These are phyloP conservation scores for Samsoniella hepiali DNA, from an alignment of 2,329 filamentous ascomycete genomes.

Conservation along the genomic window DNA sequence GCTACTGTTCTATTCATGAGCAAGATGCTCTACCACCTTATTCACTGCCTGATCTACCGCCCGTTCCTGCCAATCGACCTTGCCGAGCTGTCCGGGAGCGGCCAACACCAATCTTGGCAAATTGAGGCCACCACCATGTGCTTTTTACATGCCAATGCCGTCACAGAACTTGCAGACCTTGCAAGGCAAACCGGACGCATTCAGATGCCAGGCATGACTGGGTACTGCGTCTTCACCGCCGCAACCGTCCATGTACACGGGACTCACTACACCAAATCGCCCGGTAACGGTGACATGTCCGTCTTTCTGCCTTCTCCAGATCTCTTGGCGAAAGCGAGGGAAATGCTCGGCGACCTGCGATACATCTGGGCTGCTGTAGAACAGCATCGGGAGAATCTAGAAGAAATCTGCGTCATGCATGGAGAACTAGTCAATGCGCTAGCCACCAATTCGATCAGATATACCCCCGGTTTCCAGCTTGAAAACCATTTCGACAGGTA, in stretches of 20 bases:
- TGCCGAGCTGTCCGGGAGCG: constrained; percentile 72
- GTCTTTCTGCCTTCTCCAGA: constrained; percentile 62
- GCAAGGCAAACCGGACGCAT: constrained; percentile 70
- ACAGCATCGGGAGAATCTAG: constrained; percentile 75
- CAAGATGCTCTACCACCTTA: constrained; percentile 82
- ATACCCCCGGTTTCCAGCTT: constrained; percentile 75
- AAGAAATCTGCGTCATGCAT: constrained; percentile 75
- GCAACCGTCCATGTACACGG: constrained; percentile 88
- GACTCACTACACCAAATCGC: constrained; percentile 66
- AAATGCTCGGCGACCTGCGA: constrained; percentile 71
- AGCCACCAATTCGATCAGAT: constrained; percentile 62
- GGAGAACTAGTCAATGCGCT: constrained; percentile 73
- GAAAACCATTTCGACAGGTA: constrained; percentile 89
- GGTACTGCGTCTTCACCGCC: constrained; percentile 82
- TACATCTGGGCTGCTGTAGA: constrained; percentile 75
- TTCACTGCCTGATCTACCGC: constrained; percentile 82
- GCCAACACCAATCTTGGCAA: constrained; percentile 88
- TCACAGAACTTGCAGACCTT: constrained; percentile 76
- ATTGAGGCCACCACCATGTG: constrained; percentile 88
- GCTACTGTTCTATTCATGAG: constrained; percentile 76
- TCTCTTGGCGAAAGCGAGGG: constrained; percentile 74
- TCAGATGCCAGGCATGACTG: constrained; percentile 83
- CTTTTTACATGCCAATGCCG: constrained; percentile 81
- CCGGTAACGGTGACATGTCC: constrained; percentile 51
- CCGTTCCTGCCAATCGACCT: constrained; percentile 84